A percentile compares a stretch with the other conserved stretches of the same genome.
These are phyloP conservation scores for Isoetes taiwanensis DNA, from an alignment of 75 land plant species.

Conservation along the genomic window DNA sequence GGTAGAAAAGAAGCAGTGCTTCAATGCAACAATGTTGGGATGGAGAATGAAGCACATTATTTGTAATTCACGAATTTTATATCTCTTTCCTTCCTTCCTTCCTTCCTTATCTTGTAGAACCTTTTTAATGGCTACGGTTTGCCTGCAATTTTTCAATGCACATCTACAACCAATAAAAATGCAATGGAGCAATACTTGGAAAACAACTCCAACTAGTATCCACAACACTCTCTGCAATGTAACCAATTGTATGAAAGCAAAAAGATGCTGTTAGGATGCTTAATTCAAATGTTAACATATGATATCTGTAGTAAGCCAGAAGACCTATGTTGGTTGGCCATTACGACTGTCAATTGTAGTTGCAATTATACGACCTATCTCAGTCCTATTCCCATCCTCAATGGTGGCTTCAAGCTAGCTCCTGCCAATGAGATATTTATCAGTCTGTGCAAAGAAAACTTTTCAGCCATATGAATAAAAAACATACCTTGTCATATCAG, in stretches of 20 bases:
- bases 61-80: not conserved
- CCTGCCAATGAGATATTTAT: too few species aligned
- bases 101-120: constrained; percentile 4
- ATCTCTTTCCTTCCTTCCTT: too few species aligned
- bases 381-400: not conserved
- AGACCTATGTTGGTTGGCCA: constrained; percentile 2
- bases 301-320: too few species aligned
- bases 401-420: not conserved
- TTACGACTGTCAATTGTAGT: constrained; percentile 1
- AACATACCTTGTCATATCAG: too few species aligned
- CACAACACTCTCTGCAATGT: constrained; percentile 2
- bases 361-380: not conserved
- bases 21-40: not conserved
- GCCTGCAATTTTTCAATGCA: not conserved
- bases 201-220: not conserved
- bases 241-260: not conserved
- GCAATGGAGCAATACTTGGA: not conserved
- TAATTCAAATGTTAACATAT: not conserved
- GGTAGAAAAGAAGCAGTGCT: constrained; percentile 8
- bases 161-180: not conserved
- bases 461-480: too few species aligned
- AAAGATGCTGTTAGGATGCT: not conserved
- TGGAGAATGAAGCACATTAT: constrained; percentile 1
- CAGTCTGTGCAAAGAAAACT: too few species aligned
- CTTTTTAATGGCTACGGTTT: constrained; percentile 4